A percentile compares a stretch with the other conserved stretches of the same genome.
Conservation (phyloP, 352 stramenopile genomes). For the Phytophthora lateralis region DNA sequence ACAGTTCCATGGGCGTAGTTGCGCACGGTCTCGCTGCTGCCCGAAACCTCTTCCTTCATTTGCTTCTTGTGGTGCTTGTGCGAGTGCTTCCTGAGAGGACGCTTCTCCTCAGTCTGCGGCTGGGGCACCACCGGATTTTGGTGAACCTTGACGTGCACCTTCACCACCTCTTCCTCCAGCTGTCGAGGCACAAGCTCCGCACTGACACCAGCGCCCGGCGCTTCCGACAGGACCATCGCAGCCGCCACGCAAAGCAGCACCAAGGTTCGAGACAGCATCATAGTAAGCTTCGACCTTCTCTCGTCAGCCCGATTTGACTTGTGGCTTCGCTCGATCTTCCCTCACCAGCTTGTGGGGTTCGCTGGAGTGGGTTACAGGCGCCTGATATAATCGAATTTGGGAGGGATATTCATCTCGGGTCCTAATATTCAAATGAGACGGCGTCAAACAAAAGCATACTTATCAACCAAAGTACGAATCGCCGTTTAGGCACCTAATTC, state of each 20-base stretch:
- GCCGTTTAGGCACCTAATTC: neutral
- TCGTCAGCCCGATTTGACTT: constrained; percentile 8
- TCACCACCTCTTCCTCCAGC: constrained; percentile 34
- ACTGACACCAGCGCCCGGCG: constrained; percentile 16
- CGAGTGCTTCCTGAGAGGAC: constrained; percentile 7
- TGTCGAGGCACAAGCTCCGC: constrained; percentile 24
- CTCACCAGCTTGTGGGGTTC: constrained; percentile 1
- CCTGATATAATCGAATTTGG: constrained; percentile 17
- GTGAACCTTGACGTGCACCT: constrained; percentile 33
- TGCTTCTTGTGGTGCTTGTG: constrained; percentile 35
- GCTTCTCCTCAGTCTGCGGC: constrained; percentile 12
- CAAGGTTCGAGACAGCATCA: constrained; percentile 46
- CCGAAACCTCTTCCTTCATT: constrained; percentile 8
- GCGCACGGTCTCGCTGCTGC: constrained; percentile 34
- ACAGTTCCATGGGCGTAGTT: constrained; percentile 45
- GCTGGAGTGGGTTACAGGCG: constrained; percentile 17
- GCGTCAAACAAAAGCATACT: neutral
- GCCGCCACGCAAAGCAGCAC: constrained; percentile 44
- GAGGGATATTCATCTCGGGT: neutral
- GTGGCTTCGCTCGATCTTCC: neutral
- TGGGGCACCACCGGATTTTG: constrained; percentile 1
- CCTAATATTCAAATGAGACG: too few species aligned
- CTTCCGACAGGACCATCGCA: constrained; percentile 30
- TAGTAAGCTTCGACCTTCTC: constrained; percentile 19
- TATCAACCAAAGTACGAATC: neutral